Evolutionary conservation across 768 basidiomycete genomes (phyloP), one percentile per base, ranked within the genome.

Genomic region (Trametes gibbosa): DNA sequence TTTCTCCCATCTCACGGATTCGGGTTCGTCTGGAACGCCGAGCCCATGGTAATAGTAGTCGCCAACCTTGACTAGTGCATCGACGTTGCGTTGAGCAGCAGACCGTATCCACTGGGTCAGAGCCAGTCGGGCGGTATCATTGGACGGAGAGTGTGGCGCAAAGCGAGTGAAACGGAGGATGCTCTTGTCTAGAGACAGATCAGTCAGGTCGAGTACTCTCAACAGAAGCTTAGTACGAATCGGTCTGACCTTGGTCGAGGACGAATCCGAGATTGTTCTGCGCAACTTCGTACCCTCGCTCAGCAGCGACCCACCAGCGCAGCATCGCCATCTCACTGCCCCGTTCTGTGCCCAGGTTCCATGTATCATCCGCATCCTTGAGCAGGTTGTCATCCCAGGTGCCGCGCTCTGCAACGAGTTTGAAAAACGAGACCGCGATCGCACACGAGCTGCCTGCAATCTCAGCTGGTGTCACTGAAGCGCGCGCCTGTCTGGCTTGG

Each of bases 21-120:
- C 84, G 2, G 86, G 81, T 56, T 86, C 86, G 59, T 87, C 83
- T 5, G 82, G 75, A 0, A 93, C 86, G 12, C 92, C 94, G 4
- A 95, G 79, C 0, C 94, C 94, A 63, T 92, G 86, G 68, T 92
- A 98, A 73, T 95, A 96, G 70, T 98, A 97, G 71, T 99, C 97
- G 39, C 94, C 97, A 5, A 98, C 95, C 79, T 98, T 99, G 61
- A 99, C 94, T 58, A 98, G 79, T 12, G 97, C 89, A 68, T 99
- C 97, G n/a, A 97, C 81, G 66, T 99, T 95, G 53, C 89, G 86
- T 70, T 99, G 97, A 2, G 84, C 86, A 9, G 96, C 95, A 3
- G 95, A 95, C 14, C 97, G 86, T 25, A 87, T 92, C 96, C 96
- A 99, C 68, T 96, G 92, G 0, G 88, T 90, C 50, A 99, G 75